Evolutionary conservation across 306 rosid species (phyloP), one percentile per base, ranked within the genome.

Genomic region (Ormosia semicastrata): DNA sequence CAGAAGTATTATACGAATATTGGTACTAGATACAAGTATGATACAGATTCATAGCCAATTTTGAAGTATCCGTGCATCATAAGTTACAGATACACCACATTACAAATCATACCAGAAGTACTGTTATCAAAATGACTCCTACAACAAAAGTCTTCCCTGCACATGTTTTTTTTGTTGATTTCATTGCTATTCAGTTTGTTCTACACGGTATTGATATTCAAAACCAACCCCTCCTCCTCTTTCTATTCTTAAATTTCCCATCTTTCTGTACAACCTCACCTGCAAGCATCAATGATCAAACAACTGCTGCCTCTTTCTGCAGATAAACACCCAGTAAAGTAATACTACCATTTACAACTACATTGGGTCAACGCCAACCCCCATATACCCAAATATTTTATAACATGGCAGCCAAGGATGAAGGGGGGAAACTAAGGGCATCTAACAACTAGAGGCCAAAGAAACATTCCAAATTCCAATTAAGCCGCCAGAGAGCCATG

Each of bases 251-350:
- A 50, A 49, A 54, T 56, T 60, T 73, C 77, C 44, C 83, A 66
- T 44, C 71, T 78, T 83, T 78, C 79, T 68, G 53, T 54, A 73
- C 84, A 84, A 52, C 81, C 81, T 8, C 52, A 49, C 78, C 73
- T 5, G 71, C 71, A 14, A 66, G 41, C 65, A 49, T 66, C 56
- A 6, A n/a, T 59, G 49, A 34, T 56, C 11, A 81, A 70, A 49
- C 74, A 66, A 50, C 54, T 58, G 73, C 72, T 30, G n/a, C 73
- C 68, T 67, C 47, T 63, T 56, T 70, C 80, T 53, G 53, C 68
- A 50, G 43, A 81, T 64, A 65, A 53, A 44, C 66, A 46, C 70
- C 53, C 46, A 43, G 46, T 76, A 29, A 73, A 17, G 64, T 32
- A 62, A 73, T 39, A 50, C 18, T 69, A 4, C 37, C 43, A n/a